phyloP scores from a whole-genome alignment of 2,329 filamentous ascomycete genomes.

The Sporothrix humicola region DNA sequence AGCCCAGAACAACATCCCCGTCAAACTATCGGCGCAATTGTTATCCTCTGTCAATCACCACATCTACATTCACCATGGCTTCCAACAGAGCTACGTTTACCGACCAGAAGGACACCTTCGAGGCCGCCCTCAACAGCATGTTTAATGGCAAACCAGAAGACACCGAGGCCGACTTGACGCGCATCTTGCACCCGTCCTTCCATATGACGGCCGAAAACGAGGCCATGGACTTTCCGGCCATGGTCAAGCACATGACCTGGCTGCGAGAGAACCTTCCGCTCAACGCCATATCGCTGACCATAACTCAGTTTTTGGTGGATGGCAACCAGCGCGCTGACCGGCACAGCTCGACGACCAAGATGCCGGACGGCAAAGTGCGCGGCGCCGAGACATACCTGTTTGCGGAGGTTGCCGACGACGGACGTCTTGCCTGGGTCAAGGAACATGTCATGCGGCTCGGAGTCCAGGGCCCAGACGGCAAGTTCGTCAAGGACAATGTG shows the following conservation, averaged over 20 bases:
- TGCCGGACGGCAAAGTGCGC: conserved; percentile 24
- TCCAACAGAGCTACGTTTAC: conserved; percentile 27
- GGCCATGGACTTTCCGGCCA: conserved; percentile 23
- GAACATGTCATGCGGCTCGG: conserved; percentile 26
- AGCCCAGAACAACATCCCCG: too few species aligned
- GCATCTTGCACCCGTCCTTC: conserved; percentile 28
- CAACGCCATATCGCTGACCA: conserved; percentile 13
- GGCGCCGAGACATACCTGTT: conserved; percentile 34
- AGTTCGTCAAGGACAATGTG: neutral
- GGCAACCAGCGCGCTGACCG: conserved; percentile 33
- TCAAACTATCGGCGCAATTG: too few species aligned
- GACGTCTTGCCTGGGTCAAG: conserved; percentile 31
- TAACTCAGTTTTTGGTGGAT: conserved; percentile 28
- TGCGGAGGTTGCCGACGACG: conserved; percentile 33
- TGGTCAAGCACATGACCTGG: conserved; percentile 35
- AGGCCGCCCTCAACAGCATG: conserved; percentile 31
- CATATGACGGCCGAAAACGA: neutral
- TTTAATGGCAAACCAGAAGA: conserved; percentile 34
- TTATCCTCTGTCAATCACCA: too few species aligned
- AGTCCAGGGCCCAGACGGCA: conserved; percentile 14
- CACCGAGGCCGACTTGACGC: conserved; percentile 31
- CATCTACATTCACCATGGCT: conserved; percentile 7
- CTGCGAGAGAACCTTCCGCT: conserved; percentile 31
- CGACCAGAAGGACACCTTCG: conserved; percentile 33
- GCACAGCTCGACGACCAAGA: conserved; percentile 25